Percentiles rank a stretch among this genome's conserved stretches.
Evolutionary conservation across 768 basidiomycete genomes (phyloP).

Genomic region (Nidula microcarpa): DNA sequence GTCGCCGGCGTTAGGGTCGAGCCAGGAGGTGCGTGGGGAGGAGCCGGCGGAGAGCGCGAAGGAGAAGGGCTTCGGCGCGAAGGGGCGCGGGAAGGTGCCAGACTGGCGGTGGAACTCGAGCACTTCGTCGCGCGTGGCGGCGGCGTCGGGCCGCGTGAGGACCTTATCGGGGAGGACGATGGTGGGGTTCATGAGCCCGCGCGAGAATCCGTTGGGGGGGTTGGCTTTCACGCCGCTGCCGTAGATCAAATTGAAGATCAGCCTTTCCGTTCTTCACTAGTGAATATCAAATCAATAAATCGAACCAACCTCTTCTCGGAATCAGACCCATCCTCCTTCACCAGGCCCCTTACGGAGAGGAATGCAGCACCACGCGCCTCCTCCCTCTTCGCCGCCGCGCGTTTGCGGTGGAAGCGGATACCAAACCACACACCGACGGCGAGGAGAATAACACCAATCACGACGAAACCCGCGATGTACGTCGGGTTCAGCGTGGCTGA

Average conservation of each 20-base stretch:
- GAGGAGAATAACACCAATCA: constrained; percentile 38
- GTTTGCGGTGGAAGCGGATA: constrained; percentile 38
- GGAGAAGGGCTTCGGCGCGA: constrained; percentile 34
- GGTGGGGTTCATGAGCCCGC: constrained; percentile 36
- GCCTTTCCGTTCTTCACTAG: background rate
- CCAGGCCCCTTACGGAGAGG: constrained; percentile 45
- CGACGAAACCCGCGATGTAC: constrained; percentile 48
- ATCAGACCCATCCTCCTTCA: constrained; percentile 25
- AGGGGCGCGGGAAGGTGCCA: constrained; percentile 36
- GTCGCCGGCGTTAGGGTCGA: constrained; percentile 10
- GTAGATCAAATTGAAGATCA: background rate
- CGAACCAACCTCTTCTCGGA: constrained; percentile 13
- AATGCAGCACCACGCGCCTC: constrained; percentile 37
- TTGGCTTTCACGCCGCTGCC: background rate
- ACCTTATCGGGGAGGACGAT: constrained; percentile 54
- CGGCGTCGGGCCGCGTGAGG: constrained; percentile 23
- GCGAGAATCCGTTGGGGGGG: constrained; percentile 28
- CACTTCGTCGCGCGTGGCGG: constrained; percentile 33
- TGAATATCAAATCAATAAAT: background rate
- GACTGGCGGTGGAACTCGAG: constrained; percentile 39
- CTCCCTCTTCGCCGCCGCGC: constrained; percentile 28
- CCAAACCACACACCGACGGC: constrained; percentile 38
- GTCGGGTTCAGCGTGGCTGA: constrained; percentile 20
- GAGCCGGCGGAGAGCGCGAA: constrained; percentile 29
- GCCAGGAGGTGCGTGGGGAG: constrained; percentile 9